These are phyloP conservation scores for Thelonectria olida DNA, from an alignment of 2,329 filamentous ascomycete species.

Conservation along the genomic window DNA sequence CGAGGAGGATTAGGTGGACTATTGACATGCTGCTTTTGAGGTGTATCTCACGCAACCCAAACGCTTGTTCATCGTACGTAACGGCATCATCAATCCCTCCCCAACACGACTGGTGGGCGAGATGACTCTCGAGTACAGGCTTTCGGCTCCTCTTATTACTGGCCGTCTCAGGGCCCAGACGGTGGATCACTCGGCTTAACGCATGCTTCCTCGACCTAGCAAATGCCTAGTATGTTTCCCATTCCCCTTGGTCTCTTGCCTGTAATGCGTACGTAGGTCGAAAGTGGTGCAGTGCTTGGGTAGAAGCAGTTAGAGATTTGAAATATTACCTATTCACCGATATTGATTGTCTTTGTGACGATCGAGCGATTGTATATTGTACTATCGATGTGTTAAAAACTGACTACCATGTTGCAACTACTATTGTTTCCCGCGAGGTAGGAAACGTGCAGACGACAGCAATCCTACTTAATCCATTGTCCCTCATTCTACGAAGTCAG, in stretches of 20 bases:
- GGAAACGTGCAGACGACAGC: constrained; percentile 59
- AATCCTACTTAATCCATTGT: constrained; percentile 71
- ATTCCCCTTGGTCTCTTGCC: constrained; percentile 26
- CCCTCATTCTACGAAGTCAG: constrained; percentile 61
- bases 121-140: constrained; percentile 43
- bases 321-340: background rate
- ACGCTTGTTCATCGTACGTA: constrained; percentile 40
- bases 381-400: constrained; percentile 25
- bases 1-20: constrained; percentile 69
- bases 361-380: constrained; percentile 28
- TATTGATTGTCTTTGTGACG: too few relatives aligned
- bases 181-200: constrained; percentile 20
- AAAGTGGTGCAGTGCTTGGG: constrained; percentile 17
- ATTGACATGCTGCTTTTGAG: constrained; percentile 13
- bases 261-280: constrained; percentile 31
- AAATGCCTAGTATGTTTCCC: constrained; percentile 37
- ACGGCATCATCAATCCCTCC: constrained; percentile 36
- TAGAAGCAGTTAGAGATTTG: constrained; percentile 12
- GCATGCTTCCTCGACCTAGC: constrained; percentile 14
- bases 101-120: constrained; percentile 36
- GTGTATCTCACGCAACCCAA: constrained; percentile 18
- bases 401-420: constrained; percentile 30
- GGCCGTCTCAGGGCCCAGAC: constrained; percentile 26
- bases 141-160: constrained; percentile 14
- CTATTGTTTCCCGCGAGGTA: constrained; percentile 49